Percentiles rank a stretch among this genome's conserved stretches.
Conservation (phyloP, 805 yeast species). For the Metschnikowia hibisci region DNA sequence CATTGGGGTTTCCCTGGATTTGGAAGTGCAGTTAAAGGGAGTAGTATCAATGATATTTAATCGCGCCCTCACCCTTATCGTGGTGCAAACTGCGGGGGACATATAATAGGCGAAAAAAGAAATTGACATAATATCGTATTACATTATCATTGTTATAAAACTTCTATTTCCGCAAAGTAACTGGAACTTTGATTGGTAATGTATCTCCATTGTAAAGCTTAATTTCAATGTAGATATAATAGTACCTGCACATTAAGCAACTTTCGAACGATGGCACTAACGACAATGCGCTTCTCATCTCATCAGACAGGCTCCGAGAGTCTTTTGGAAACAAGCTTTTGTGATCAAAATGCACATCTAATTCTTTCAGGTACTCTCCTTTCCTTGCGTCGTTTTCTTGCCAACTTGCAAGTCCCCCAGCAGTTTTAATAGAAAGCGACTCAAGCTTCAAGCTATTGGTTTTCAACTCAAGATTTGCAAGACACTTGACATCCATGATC, state of each 20-base stretch:
- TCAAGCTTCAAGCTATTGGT: constrained; percentile 19
- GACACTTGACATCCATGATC: constrained; percentile 26
- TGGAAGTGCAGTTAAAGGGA: neutral
- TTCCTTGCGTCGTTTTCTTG: neutral
- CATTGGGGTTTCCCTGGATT: neutral
- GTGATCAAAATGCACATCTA: constrained; percentile 13
- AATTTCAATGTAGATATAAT: constrained; percentile 20
- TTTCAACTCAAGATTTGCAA: constrained; percentile 24
- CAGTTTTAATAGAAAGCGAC: constrained; percentile 6
- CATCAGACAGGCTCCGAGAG: constrained; percentile 10
- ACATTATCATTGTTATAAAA: neutral
- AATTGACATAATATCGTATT: neutral
- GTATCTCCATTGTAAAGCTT: constrained; percentile 20
- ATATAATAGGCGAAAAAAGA: neutral
- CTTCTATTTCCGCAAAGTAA: constrained; percentile 11
- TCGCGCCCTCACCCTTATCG: too few relatives aligned
- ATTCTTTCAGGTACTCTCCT: constrained; percentile 6
- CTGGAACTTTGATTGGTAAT: constrained; percentile 20
- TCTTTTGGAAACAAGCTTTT: constrained; percentile 12
- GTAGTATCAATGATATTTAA: too few relatives aligned
- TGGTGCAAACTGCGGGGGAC: too few relatives aligned
- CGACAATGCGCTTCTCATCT: constrained; percentile 16
- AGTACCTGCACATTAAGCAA: constrained; percentile 26
- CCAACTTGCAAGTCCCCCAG: constrained; percentile 15
- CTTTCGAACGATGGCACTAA: constrained; percentile 29